Percentiles rank a stretch among this genome's conserved stretches.
Evolutionary conservation across 192 early-diverging fungal genomes (phyloP).

Genomic region (Entrophospora sp.): DNA sequence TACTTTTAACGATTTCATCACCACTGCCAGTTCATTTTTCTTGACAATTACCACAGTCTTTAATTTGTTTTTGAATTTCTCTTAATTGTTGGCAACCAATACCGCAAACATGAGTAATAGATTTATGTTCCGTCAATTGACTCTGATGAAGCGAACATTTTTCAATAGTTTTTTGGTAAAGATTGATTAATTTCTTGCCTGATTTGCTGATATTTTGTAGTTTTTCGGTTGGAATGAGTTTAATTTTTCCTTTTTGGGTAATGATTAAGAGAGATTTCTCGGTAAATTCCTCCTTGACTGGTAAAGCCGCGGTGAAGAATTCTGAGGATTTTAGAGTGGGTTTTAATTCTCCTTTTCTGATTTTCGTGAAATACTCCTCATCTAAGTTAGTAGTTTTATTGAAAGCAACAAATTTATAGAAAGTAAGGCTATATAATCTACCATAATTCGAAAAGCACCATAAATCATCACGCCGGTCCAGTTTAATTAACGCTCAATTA

Average conservation of each 20-base stretch:
- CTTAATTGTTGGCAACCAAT: neutral
- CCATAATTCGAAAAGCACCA: neutral
- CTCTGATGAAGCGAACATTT: conserved; percentile 8
- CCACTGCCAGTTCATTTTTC: conserved; percentile 16
- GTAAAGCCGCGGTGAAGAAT: conserved; percentile 6
- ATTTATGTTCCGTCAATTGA: conserved; percentile 1
- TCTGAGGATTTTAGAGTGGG: neutral
- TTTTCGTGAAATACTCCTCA: conserved; percentile 1
- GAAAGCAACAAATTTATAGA: neutral
- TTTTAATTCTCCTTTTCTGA: conserved; percentile 1
- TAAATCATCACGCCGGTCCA: neutral
- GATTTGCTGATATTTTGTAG: conserved; percentile 3
- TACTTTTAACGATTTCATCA: conserved; percentile 10
- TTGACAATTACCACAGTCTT: conserved; percentile 13
- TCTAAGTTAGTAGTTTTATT: conserved; percentile 16
- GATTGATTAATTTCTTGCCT: conserved; percentile 16
- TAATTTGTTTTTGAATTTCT: conserved; percentile 10
- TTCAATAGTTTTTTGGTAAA: conserved; percentile 15
- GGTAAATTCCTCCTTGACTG: conserved; percentile 4
- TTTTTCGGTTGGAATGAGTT: neutral
- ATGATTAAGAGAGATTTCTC: neutral
- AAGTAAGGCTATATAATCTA: neutral
- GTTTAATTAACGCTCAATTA: neutral
- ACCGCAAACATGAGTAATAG: conserved; percentile 4
- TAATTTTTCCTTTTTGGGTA: conserved; percentile 12